A percentile compares a stretch with the other conserved stretches of the same genome.
phyloP scores from a whole-genome alignment of 106 monocot genomes.

The Allium fistulosum region DNA sequence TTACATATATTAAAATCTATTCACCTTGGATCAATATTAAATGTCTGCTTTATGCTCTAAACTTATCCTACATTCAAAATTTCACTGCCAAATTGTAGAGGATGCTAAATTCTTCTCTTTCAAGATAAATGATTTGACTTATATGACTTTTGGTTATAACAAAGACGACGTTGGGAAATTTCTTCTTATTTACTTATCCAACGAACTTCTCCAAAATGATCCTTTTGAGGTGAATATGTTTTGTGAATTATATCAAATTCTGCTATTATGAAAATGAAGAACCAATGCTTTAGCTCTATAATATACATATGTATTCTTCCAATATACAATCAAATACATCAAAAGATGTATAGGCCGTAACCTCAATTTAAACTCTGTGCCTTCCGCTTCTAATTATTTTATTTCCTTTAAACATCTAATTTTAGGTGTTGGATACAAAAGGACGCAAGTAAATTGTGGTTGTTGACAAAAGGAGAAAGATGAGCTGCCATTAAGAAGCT shows the following conservation, averaged over 20 bases:
- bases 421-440: slow-evolving; percentile 83
- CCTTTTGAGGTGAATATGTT: slow-evolving; percentile 73
- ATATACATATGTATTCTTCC: no score
- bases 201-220: slow-evolving; percentile 84
- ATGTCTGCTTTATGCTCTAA: background rate
- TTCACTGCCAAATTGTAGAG: slow-evolving; percentile 68
- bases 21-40: background rate
- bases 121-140: slow-evolving; percentile 93
- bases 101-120: slow-evolving; percentile 92
- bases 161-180: slow-evolving; percentile 98
- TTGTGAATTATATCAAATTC: no score
- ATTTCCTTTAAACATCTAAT: background rate
- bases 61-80: background rate
- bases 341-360: no score
- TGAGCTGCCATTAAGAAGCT: slow-evolving; percentile 38
- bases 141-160: slow-evolving; percentile 98
- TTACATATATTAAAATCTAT: background rate
- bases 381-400: background rate
- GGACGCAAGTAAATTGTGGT: slow-evolving; percentile 76
- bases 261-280: no score
- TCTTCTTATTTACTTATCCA: slow-evolving; percentile 70
- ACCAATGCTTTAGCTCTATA: no score
- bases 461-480: slow-evolving; percentile 72
- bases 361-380: no score
- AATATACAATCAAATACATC: no score